Conservation (phyloP, 805 yeast genomes). For the Pachysolen tannophilus region DNA sequence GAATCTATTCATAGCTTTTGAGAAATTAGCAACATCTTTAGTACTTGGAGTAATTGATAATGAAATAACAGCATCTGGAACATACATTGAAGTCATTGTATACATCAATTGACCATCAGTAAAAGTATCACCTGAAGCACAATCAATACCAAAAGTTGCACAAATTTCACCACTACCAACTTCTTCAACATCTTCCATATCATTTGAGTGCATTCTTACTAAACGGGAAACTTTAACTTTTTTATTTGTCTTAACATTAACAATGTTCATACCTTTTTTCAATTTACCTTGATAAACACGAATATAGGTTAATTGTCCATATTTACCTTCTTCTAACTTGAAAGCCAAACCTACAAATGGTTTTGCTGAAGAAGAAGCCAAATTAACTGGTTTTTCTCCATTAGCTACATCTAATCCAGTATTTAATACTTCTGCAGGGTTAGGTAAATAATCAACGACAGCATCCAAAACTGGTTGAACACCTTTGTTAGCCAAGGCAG, state of each 20-base stretch:
- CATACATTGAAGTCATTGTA: conserved; percentile 97
- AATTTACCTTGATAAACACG: conserved; percentile 95
- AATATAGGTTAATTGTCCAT: conserved; percentile 94
- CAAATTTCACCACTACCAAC: conserved; percentile 98
- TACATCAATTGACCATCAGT: conserved; percentile 74
- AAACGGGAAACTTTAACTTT: conserved; percentile 87
- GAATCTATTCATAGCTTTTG: conserved; percentile 94
- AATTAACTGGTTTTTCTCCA: conserved; percentile 56
- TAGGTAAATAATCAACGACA: conserved; percentile 90
- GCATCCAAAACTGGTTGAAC: conserved; percentile 94
- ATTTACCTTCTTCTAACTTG: conserved; percentile 96
- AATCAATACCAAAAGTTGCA: conserved; percentile 98
- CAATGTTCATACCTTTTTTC: conserved; percentile 83
- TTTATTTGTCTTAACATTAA: conserved; percentile 87
- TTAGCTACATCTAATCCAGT: conserved; percentile 73
- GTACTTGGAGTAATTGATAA: conserved; percentile 82
- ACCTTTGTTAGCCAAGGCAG: conserved; percentile 95
- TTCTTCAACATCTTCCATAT: conserved; percentile 96
- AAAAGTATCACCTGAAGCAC: conserved; percentile 98
- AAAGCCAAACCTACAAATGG: conserved; percentile 98
- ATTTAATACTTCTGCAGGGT: conserved; percentile 89
- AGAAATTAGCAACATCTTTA: conserved; percentile 81
- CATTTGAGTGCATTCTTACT: conserved; percentile 98
- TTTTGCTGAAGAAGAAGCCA: conserved; percentile 61
- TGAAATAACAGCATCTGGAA: conserved; percentile 98